Evolutionary conservation across 371 early-diverging fungal species (phyloP).

Genomic region (Mucor saturninus): DNA sequence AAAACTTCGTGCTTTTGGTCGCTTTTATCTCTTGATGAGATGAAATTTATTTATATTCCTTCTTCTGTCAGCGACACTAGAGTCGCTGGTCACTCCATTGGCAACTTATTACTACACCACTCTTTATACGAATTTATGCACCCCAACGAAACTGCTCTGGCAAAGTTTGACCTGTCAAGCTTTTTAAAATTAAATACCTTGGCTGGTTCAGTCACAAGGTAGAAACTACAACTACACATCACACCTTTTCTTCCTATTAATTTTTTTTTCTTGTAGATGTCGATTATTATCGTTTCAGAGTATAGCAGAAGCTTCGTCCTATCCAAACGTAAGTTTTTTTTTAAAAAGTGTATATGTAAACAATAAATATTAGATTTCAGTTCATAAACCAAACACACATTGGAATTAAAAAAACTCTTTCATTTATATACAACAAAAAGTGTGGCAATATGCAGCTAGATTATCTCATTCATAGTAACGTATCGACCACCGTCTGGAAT

Average conservation of each 20-base stretch:
- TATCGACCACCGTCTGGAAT: slow-evolving; percentile 27
- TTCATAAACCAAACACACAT: no score
- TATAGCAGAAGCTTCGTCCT: background rate
- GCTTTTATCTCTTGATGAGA: slow-evolving; percentile 48
- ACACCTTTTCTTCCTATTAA: no score
- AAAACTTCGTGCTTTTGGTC: slow-evolving; percentile 53
- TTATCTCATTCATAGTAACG: background rate
- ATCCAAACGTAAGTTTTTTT: background rate
- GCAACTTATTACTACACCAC: slow-evolving; percentile 44
- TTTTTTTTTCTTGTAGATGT: background rate
- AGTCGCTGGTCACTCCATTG: slow-evolving; percentile 29
- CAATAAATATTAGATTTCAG: no score
- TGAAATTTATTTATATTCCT: slow-evolving; percentile 55
- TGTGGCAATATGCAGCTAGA: background rate
- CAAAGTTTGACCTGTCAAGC: slow-evolving; percentile 53
- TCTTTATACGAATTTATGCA: slow-evolving; percentile 65
- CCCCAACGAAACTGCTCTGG: slow-evolving; percentile 59
- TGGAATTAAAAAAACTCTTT: background rate
- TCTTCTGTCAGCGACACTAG: slow-evolving; percentile 28
- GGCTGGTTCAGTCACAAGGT: slow-evolving; percentile 66
- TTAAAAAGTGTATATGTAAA: no score
- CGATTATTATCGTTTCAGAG: slow-evolving; percentile 5
- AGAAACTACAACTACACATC: background rate
- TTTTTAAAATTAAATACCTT: slow-evolving; percentile 57
- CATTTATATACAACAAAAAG: background rate